Evolutionary conservation across 2,329 filamentous ascomycete genomes (phyloP), one percentile per base, ranked within the genome.

Genomic region (Penicillium hesseltinei): DNA sequence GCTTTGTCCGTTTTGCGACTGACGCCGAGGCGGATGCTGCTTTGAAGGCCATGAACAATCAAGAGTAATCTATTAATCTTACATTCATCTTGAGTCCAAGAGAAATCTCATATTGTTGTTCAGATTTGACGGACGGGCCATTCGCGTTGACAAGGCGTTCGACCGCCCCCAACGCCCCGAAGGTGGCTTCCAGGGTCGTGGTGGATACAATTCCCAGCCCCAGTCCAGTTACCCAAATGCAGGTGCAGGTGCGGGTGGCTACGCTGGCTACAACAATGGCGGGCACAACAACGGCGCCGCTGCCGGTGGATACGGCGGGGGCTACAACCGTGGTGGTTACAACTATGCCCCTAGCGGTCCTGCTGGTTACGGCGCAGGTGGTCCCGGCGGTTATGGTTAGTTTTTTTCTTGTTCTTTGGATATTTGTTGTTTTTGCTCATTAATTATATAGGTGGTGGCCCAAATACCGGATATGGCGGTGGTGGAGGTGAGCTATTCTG

Each of bases 111-210:
- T 27, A 61, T 27, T 48, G 53, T 52, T 19, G 54, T 54, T 51
- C 66, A 96, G 92, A 70, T 96, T 97, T 76, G 92, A 97, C 77
- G 93, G 93, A 64, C 91, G 93, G 68, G 87, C 85, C 64, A 97
- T 99, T 75, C 92, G 93, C 67, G 93, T 99, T 64, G 93, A 97
- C 80, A 96, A 92, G 77, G 94, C 92, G 61, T 92, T 91, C 57
- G 92, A 97, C 76, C 88, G 87, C 65, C 81, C 85, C 56, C 83
- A 83, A 52, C 83, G 86, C 52, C 80, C 81, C 51, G 81, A 83
- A 52, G 76, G 78, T 54, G 76, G 77, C 59, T 76, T 72, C 68
- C 73, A 75, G 54, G 75, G 75, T 51, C 76, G 79, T 54, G 74
- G 78, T 62, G 77, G 77, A 60, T 78, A 79, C 64, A 77, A 78